phyloP scores from a whole-genome alignment of 2,329 filamentous ascomycete genomes.

The Penicillium frequentans region DNA sequence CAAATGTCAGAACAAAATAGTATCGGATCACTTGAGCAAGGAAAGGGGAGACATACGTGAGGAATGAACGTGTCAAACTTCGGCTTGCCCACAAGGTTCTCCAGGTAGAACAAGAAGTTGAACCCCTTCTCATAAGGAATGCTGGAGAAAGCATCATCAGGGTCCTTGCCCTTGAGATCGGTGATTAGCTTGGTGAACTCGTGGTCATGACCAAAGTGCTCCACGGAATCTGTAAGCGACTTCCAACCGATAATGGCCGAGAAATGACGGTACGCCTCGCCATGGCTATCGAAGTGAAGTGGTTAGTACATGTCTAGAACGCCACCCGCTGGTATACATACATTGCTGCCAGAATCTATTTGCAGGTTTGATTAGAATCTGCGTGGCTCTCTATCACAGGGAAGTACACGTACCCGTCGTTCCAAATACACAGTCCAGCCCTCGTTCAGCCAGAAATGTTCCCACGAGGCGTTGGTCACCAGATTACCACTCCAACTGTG shows the following conservation, averaged over 20 bases:
- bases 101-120: slow-evolving; percentile 87
- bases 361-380: slow-evolving; percentile 12
- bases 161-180: slow-evolving; percentile 84
- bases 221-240: slow-evolving; percentile 75
- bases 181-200: slow-evolving; percentile 91
- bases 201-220: slow-evolving; percentile 76
- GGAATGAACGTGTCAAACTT: slow-evolving; percentile 95
- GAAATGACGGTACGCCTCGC: slow-evolving; percentile 85
- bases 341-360: slow-evolving; percentile 43
- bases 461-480: slow-evolving; percentile 54
- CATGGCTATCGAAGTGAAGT: slow-evolving; percentile 58
- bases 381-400: background rate
- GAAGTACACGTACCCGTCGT: slow-evolving; percentile 56
- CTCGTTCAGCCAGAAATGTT: slow-evolving; percentile 63
- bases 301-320: background rate
- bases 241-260: slow-evolving; percentile 97
- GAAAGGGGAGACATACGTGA: slow-evolving; percentile 49
- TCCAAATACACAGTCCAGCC: slow-evolving; percentile 97
- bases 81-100: slow-evolving; percentile 78
- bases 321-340: slow-evolving; percentile 19
- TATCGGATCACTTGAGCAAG: no score
- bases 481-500: slow-evolving; percentile 87
- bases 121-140: slow-evolving; percentile 97
- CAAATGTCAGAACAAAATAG: background rate
- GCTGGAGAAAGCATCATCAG: slow-evolving; percentile 91